A percentile compares a stretch with the other conserved stretches of the same genome.
Conservation (phyloP, 139 green algal genomes). For the Micromonas pusilla region DNA sequence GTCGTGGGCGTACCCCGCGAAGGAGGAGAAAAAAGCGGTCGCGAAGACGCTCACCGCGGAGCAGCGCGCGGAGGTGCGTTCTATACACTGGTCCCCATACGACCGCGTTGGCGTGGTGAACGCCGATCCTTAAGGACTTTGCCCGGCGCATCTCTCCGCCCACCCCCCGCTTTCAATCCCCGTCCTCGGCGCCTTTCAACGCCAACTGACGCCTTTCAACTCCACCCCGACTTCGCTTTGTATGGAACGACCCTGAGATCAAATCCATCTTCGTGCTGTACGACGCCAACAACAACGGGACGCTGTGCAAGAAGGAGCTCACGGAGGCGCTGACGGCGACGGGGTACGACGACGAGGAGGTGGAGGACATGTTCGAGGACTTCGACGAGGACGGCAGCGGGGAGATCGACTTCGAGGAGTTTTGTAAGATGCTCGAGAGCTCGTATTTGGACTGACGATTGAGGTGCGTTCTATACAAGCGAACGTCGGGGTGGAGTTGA, state of each 20-base stretch:
- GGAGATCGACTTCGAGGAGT: constrained; percentile 16
- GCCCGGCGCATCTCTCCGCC: no score
- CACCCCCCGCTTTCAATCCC: no score
- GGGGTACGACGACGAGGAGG: constrained; percentile 30
- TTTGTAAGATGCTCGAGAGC: constrained; percentile 11
- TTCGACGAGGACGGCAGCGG: constrained; percentile 15
- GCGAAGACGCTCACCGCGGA: neutral
- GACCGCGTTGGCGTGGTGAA: no score
- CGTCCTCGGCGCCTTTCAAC: no score
- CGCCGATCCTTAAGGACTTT: no score
- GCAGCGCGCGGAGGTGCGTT: constrained; percentile 15
- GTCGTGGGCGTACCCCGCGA: neutral
- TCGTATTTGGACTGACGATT: neutral
- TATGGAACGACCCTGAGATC: no score
- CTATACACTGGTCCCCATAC: no score
- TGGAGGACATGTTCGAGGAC: constrained; percentile 25
- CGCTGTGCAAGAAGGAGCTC: neutral
- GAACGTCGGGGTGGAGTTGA: no score
- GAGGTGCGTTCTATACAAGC: no score
- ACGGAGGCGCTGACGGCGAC: neutral
- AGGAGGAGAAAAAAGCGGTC: neutral
- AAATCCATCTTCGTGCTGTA: constrained; percentile 22
- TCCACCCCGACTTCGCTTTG: no score
- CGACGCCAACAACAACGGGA: constrained; percentile 19
- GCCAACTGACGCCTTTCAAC: no score